Percentiles rank a stretch among this genome's conserved stretches.
Evolutionary conservation across 1,139 yeast genomes (phyloP).

Genomic region (Kodamaea arcana): DNA sequence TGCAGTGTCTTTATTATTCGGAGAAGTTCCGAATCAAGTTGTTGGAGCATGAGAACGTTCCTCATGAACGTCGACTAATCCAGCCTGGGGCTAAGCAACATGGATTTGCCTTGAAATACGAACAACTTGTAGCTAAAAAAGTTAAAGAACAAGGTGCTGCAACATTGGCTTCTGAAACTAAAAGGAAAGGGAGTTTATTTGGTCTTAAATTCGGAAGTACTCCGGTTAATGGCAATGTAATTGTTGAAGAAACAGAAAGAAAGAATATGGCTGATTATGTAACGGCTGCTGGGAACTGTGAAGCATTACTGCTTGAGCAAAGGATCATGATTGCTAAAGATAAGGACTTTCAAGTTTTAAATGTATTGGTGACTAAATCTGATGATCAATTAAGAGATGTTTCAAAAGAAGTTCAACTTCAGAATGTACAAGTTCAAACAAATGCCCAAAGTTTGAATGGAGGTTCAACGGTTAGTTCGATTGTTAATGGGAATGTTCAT

Average conservation of each 20-base stretch:
- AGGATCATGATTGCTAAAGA: conserved; percentile 26
- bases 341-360: conserved; percentile 32
- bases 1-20: conserved; percentile 82
- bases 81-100: conserved; percentile 46
- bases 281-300: conserved; percentile 31
- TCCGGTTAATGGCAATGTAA: conserved; percentile 1
- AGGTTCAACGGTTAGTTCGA: background rate
- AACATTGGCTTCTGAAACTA: conserved; percentile 3
- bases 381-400: conserved; percentile 1
- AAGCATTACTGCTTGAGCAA: conserved; percentile 34
- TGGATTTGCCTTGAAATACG: conserved; percentile 43
- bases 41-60: conserved; percentile 26
- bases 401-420: background rate
- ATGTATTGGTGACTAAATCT: conserved; percentile 39
- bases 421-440: background rate
- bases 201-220: conserved; percentile 31
- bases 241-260: conserved; percentile 8
- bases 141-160: conserved; percentile 32
- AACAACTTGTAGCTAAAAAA: conserved; percentile 35
- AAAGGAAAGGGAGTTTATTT: conserved; percentile 37
- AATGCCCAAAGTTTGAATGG: background rate
- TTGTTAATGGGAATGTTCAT: background rate
- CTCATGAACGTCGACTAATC: conserved; percentile 35
- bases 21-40: conserved; percentile 63
- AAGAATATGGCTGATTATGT: conserved; percentile 17